A percentile compares a stretch with the other conserved stretches of the same genome.
Conservation (phyloP, 202 grass and related monocot species). For the Panicum virgatum region DNA sequence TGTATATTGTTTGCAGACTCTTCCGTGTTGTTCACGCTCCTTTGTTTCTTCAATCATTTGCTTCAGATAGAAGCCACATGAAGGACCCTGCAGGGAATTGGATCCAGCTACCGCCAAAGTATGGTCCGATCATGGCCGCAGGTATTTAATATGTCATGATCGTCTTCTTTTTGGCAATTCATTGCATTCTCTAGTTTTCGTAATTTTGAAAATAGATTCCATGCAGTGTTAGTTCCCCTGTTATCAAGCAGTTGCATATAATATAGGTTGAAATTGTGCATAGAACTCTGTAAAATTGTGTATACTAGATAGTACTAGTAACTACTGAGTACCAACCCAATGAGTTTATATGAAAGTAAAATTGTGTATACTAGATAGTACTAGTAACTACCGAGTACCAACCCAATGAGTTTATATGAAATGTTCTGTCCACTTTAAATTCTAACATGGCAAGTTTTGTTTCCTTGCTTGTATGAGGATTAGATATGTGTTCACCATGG, state of each 20-base stretch:
- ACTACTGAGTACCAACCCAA: too few relatives aligned
- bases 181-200: not conserved
- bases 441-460: not conserved
- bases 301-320: not conserved
- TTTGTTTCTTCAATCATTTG: constrained; percentile 71
- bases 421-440: not conserved
- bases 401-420: not conserved
- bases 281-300: not conserved
- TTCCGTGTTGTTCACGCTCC: constrained; percentile 82
- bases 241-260: constrained; percentile 11
- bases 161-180: not conserved
- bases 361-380: too few relatives aligned
- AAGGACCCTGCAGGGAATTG: constrained; percentile 73
- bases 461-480: not conserved
- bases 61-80: constrained; percentile 97
- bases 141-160: constrained; percentile 52
- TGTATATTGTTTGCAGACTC: constrained; percentile 51
- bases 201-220: not conserved
- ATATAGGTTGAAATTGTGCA: not conserved
- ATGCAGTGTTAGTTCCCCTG: not conserved
- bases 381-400: not conserved
- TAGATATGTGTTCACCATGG: not conserved
- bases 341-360: too few relatives aligned
- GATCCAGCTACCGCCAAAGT: constrained; percentile 64
- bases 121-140: constrained; percentile 60